These are phyloP conservation scores for Paramecium octaurelia DNA, from an alignment of 73 alveolate species.

Conservation along the genomic window DNA sequence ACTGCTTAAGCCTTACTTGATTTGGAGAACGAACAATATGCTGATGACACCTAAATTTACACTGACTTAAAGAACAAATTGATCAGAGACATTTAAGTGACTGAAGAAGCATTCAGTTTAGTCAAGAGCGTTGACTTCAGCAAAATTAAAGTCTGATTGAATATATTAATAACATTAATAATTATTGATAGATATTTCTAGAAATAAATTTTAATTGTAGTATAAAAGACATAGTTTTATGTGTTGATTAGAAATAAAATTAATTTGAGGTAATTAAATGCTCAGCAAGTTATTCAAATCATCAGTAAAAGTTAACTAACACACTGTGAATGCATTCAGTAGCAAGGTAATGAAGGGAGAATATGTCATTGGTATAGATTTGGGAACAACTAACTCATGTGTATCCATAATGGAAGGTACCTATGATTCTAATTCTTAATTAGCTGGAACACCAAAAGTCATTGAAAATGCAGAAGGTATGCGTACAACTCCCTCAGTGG, in stretches of 20 bases:
- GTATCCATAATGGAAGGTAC: conserved; percentile 94
- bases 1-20: not conserved
- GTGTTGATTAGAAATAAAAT: not conserved
- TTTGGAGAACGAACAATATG: conserved; percentile 35
- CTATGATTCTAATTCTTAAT: not conserved
- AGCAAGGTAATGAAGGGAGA: conserved; percentile 39
- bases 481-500: conserved; percentile 98
- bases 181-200: not conserved
- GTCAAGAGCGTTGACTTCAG: conserved; percentile 31
- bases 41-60: conserved; percentile 39
- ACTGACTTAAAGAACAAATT: conserved; percentile 27
- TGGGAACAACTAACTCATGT: conserved; percentile 99
- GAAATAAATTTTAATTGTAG: not conserved
- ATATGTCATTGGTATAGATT: conserved; percentile 95
- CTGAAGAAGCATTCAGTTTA: conserved; percentile 31
- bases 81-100: conserved; percentile 6
- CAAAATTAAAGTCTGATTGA: conserved; percentile 33
- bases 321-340: not conserved
- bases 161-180: not conserved
- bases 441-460: conserved; percentile 82
- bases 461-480: conserved; percentile 96
- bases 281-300: not conserved
- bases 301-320: not conserved
- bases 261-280: conserved; percentile 22
- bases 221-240: not conserved